Base-by-base conservation (phyloP, 441 rosid species). In the Rhodomyrtus psidioides region DNA sequence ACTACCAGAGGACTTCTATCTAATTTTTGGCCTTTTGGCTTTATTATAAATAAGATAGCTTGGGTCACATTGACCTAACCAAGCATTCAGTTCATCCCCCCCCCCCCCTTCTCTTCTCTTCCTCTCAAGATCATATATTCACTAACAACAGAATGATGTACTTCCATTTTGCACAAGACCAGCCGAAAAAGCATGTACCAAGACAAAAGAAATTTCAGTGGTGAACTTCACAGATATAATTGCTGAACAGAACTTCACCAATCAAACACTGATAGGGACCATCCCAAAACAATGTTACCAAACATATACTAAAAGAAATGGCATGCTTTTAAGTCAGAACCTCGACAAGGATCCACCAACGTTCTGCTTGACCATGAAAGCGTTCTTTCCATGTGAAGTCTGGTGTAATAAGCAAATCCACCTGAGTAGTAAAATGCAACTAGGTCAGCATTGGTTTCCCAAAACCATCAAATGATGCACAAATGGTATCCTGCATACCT, bases 281-380 rank as follows among this genome's bases (percentile, higher is more conserved):
- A 70, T 70, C 49, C 46, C 49, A 70, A 70, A 21, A 70, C 79
- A 70, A 70, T 34, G 79, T 39, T 70, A 70, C 39, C 49, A 70
- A 70, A 70, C 79, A 70, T 39, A 70, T 39, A 19, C 49, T 34
- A 81, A 27, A 87, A 84, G 16, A 51, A 57, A 57, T 83, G 28
- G 85, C 84, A 57, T 53, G 82, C 84, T 88, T 86, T 51, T 39
- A 89, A 62, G 70, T 81, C 75, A 85, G 83, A 82, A 96, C 99
- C 98, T 95, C 98, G 87, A 98, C 98, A 75, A 98, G 94, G 90
- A 98, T 96, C 99, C 97, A 98, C 99, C 99, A 98, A 70, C 99
- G 98, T 86, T 89, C 97, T 55, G 95, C 94, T 90, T 94, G 89
- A 88, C 99, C 98, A 90, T 98, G 99, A 89, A 93, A 98, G 82